Percentiles rank a stretch among this genome's conserved stretches.
These are phyloP conservation scores for Mycena capillaripes DNA, from an alignment of 768 basidiomycete genomes.

Conservation along the genomic window DNA sequence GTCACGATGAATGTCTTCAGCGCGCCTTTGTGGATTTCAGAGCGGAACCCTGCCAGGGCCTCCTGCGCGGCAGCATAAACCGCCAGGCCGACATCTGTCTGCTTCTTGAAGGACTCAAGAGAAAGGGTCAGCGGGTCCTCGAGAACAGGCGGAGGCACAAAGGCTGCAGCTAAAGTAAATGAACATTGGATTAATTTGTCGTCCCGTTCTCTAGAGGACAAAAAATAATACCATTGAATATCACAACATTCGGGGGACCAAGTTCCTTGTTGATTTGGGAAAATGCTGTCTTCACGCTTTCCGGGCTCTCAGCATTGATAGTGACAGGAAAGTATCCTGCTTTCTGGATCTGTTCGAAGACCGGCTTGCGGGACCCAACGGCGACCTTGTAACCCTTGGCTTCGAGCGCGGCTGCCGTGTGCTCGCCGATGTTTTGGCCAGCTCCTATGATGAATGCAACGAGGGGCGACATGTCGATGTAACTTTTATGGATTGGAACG, in stretches of 20 bases:
- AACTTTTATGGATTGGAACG: not conserved
- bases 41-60: slow-evolving; percentile 44
- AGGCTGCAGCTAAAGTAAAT: not conserved
- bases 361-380: slow-evolving; percentile 44
- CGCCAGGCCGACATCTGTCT: slow-evolving; percentile 27
- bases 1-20: slow-evolving; percentile 50
- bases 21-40: slow-evolving; percentile 27
- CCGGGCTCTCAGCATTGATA: not conserved
- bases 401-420: not conserved
- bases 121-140: slow-evolving; percentile 42
- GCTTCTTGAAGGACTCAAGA: slow-evolving; percentile 38
- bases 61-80: slow-evolving; percentile 44
- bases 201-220: not conserved
- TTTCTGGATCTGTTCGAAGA: not conserved
- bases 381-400: slow-evolving; percentile 47
- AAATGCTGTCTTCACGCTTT: not conserved
- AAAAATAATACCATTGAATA: not conserved
- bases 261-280: not conserved
- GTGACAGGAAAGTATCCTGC: not conserved
- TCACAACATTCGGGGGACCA: not conserved
- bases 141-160: not conserved
- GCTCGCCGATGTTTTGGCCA: not conserved
- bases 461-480: not conserved
- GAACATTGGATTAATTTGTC: not conserved
- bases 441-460: not conserved